Evolutionary conservation across 768 basidiomycete species (phyloP).

Genomic region (Harrya chromipes): DNA sequence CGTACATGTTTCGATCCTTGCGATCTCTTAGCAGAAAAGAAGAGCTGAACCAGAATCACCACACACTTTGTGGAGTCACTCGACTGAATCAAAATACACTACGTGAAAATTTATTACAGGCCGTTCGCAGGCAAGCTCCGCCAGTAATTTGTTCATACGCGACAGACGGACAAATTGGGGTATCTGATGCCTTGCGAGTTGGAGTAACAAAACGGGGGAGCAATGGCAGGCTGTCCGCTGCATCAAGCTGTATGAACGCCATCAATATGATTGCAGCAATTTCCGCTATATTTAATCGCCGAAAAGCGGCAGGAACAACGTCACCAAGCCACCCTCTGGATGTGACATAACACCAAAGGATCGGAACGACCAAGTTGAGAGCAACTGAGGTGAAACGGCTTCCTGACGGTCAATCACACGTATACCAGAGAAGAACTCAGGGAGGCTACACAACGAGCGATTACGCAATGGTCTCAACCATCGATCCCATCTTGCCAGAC

Average conservation of each 20-base stretch:
- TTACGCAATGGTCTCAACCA: too few species aligned
- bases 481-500: slow-evolving; percentile 1
- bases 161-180: not conserved
- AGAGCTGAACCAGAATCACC: too few species aligned
- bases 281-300: slow-evolving; percentile 25
- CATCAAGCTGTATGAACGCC: slow-evolving; percentile 10
- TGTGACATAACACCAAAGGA: not conserved
- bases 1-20: not conserved
- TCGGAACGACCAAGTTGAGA: not conserved
- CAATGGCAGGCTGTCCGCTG: slow-evolving; percentile 2
- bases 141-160: not conserved
- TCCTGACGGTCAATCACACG: not conserved
- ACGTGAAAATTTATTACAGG: not conserved
- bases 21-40: too few species aligned
- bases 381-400: not conserved
- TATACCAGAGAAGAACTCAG: too few species aligned
- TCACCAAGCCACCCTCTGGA: slow-evolving; percentile 9
- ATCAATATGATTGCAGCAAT: slow-evolving; percentile 16
- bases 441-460: too few species aligned
- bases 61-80: too few species aligned
- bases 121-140: slow-evolving; percentile 2
- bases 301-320: slow-evolving; percentile 5
- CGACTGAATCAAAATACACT: too few species aligned
- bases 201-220: slow-evolving; percentile 6
- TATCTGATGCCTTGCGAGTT: not conserved